These are phyloP conservation scores for Hypoxylon fragiforme DNA, from an alignment of 495 filamentous ascomycete species.

Conservation along the genomic window DNA sequence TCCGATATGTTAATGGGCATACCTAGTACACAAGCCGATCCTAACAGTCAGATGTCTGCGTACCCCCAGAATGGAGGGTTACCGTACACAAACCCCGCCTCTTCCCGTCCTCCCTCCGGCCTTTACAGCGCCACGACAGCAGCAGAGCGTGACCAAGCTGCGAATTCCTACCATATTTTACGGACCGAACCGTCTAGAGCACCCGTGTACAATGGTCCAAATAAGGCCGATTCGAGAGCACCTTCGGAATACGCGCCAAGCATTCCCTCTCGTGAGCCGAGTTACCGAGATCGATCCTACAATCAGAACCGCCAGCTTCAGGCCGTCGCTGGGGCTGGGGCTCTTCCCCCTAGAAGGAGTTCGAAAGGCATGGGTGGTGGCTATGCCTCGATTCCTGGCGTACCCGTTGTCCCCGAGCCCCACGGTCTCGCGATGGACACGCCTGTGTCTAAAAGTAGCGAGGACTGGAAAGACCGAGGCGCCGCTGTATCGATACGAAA, in stretches of 20 bases:
- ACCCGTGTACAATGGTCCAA: constrained; percentile 58
- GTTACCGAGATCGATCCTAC: constrained; percentile 69
- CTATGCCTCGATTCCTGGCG: constrained; percentile 47
- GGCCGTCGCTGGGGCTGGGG: constrained; percentile 57
- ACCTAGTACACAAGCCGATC: constrained; percentile 11
- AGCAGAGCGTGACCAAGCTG: constrained; percentile 41
- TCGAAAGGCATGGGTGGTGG: constrained; percentile 63
- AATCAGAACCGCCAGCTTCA: constrained; percentile 55
- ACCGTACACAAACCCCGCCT: constrained; percentile 34
- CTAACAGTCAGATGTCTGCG: constrained; percentile 20
- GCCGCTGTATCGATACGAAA: constrained; percentile 78
- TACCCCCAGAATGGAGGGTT: constrained; percentile 33
- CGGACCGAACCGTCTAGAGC: constrained; percentile 69
- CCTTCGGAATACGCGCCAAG: constrained; percentile 65
- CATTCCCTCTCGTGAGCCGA: constrained; percentile 68
- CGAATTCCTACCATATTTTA: constrained; percentile 53
- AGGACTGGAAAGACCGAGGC: constrained; percentile 94
- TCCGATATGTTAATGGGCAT: constrained; percentile 35
- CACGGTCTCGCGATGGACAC: constrained; percentile 65
- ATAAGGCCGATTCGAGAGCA: constrained; percentile 63
- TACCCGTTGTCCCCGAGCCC: constrained; percentile 41
- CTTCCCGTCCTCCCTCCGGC: constrained; percentile 58
- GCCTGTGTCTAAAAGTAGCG: constrained; percentile 69
- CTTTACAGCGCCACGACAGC: constrained; percentile 51
- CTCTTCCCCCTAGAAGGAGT: constrained; percentile 66